A percentile compares a stretch with the other conserved stretches of the same genome.
phyloP scores from a whole-genome alignment of 805 yeast genomes.

The Blastobotrys attinorum region DNA sequence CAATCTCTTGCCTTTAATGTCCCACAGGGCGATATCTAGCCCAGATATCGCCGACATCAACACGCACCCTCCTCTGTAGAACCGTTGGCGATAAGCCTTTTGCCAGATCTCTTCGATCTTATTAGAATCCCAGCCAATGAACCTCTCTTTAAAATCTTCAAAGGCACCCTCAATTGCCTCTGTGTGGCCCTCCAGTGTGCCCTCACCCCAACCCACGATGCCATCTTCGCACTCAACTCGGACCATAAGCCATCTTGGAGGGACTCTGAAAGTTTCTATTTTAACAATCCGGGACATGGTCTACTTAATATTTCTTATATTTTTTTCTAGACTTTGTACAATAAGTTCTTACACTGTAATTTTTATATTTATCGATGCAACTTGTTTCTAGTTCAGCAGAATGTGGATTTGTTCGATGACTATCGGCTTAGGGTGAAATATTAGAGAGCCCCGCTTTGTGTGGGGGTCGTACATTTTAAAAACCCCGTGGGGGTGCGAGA shows the following conservation, averaged over 20 bases:
- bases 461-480: no score
- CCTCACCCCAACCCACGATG: conserved; percentile 28
- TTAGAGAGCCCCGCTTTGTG: no score
- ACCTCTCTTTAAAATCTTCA: conserved; percentile 25
- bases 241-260: conserved; percentile 27
- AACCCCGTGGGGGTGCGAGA: no score
- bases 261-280: conserved; percentile 27
- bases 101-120: conserved; percentile 25
- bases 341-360: not conserved
- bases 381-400: no score
- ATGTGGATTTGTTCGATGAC: no score
- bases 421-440: no score
- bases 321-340: not conserved
- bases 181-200: conserved; percentile 27
- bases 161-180: conserved; percentile 30
- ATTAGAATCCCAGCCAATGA: conserved; percentile 27
- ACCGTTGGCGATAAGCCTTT: conserved; percentile 25
- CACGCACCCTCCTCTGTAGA: conserved; percentile 29
- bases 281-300: conserved; percentile 11
- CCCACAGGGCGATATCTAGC: conserved; percentile 29
- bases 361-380: not conserved
- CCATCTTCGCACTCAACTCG: conserved; percentile 23
- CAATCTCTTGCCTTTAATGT: conserved; percentile 26
- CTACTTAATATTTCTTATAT: not conserved
- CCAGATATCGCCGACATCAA: conserved; percentile 28